These are phyloP conservation scores for Ettlia oleoabundans DNA, from an alignment of 139 green algal genomes.

Conservation along the genomic window DNA sequence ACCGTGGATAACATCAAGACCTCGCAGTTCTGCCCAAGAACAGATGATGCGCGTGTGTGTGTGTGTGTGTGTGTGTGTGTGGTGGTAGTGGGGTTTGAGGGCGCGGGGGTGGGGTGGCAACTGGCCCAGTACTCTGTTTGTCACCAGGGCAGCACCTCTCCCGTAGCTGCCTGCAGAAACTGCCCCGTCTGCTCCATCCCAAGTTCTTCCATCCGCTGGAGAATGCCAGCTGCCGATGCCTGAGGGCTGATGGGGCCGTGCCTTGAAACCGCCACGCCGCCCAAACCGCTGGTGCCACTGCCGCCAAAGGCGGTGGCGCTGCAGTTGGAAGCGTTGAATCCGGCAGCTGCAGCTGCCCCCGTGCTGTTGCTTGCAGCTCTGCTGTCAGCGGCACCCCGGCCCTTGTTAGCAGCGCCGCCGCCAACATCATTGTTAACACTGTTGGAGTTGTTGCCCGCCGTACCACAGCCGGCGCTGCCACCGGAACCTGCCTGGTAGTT, in stretches of 20 bases:
- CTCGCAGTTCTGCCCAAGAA: too few species aligned
- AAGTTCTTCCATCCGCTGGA: constrained; percentile 25
- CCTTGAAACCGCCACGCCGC: constrained; percentile 5
- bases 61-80: too few species aligned
- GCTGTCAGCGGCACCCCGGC: neutral
- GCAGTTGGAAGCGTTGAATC: neutral
- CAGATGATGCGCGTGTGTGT: too few species aligned
- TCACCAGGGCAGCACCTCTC: constrained; percentile 24
- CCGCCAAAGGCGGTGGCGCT: neutral
- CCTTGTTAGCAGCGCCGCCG: too few species aligned
- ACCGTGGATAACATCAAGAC: too few species aligned
- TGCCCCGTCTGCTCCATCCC: neutral
- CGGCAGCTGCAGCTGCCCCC: neutral
- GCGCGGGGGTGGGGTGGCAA: too few species aligned
- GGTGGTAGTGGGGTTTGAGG: too few species aligned
- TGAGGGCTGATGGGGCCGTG: constrained; percentile 17
- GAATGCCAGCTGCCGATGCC: neutral
- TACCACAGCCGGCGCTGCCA: neutral
- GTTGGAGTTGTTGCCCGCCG: too few species aligned
- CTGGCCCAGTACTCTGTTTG: too few species aligned
- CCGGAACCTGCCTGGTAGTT: neutral
- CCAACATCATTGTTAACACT: too few species aligned
- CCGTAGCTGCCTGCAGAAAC: constrained; percentile 3
- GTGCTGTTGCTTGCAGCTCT: neutral
- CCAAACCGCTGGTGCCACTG: neutral